Evolutionary conservation across 768 basidiomycete genomes (phyloP).

Genomic region (Scleroderma citrinum): DNA sequence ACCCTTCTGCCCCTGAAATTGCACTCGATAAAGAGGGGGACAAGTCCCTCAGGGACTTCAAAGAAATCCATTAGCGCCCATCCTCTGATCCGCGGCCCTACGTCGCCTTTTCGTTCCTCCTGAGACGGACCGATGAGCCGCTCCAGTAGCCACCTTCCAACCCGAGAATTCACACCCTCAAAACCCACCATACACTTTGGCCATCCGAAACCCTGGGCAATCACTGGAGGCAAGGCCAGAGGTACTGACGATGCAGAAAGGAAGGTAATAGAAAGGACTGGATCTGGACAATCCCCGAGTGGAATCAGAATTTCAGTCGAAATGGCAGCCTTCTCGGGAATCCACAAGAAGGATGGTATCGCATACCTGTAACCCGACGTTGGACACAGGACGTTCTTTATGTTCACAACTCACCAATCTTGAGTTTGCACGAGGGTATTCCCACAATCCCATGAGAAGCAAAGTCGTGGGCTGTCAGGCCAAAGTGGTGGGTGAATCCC

Average conservation of each 20-base stretch:
- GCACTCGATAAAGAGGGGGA: conserved; percentile 69
- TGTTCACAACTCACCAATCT: conserved; percentile 59
- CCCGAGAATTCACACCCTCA: conserved; percentile 80
- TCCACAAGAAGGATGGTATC: conserved; percentile 72
- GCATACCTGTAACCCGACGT: conserved; percentile 52
- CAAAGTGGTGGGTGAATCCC: conserved; percentile 86
- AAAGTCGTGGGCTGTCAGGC: conserved; percentile 71
- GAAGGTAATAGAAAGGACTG: conserved; percentile 67
- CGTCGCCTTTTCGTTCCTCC: conserved; percentile 1
- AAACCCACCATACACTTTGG: conserved; percentile 69
- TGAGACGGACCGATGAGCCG: conserved; percentile 27
- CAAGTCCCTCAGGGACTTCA: conserved; percentile 45
- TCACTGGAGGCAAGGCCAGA: conserved; percentile 65
- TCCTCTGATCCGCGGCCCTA: conserved; percentile 49
- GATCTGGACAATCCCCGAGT: conserved; percentile 28
- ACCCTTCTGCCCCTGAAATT: conserved; percentile 54
- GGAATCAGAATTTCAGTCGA: conserved; percentile 50
- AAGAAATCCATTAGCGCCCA: conserved; percentile 79
- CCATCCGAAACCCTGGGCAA: conserved; percentile 85
- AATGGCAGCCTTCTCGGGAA: conserved; percentile 73
- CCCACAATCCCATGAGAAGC: conserved; percentile 77
- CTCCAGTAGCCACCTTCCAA: conserved; percentile 66
- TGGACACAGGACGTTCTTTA: not conserved
- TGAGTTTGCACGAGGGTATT: conserved; percentile 67
- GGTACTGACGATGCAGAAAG: conserved; percentile 80